These are phyloP conservation scores for Penicillium cosmopolitanum DNA, from an alignment of 495 filamentous ascomycete genomes.

Conservation along the genomic window DNA sequence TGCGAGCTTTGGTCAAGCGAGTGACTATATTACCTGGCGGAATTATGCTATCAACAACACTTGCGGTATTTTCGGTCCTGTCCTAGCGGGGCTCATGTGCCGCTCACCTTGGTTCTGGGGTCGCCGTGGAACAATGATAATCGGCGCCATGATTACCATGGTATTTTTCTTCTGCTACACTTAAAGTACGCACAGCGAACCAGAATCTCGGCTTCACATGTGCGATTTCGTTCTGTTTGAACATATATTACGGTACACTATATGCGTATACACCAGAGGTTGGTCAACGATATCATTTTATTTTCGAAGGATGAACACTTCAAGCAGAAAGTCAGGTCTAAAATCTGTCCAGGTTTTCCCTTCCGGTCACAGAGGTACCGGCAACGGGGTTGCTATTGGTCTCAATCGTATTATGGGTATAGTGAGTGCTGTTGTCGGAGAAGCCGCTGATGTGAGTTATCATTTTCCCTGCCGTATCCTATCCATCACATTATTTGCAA, in stretches of 20 bases:
- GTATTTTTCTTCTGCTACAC: constrained; percentile 75
- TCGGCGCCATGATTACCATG: constrained; percentile 63
- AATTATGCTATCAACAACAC: constrained; percentile 73
- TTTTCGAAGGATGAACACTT: not conserved
- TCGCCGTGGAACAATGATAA: constrained; percentile 67
- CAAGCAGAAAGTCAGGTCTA: not conserved
- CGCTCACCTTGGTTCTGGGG: constrained; percentile 58
- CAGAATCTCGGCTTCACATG: constrained; percentile 69
- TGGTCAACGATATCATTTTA: not conserved
- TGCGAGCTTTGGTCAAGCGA: constrained; percentile 45
- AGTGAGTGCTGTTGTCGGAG: constrained; percentile 65
- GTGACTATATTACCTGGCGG: constrained; percentile 64
- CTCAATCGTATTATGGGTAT: constrained; percentile 76
- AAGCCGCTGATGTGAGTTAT: constrained; percentile 50
- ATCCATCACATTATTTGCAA: not conserved
- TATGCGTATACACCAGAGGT: constrained; percentile 64
- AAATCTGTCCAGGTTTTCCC: constrained; percentile 48
- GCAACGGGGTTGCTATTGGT: constrained; percentile 70
- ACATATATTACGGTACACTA: constrained; percentile 73
- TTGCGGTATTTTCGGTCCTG: constrained; percentile 64
- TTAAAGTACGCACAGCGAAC: constrained; percentile 57
- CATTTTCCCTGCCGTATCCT: not conserved
- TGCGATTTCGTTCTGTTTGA: constrained; percentile 66
- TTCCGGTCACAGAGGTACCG: constrained; percentile 69
- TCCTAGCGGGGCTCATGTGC: constrained; percentile 68